Conservation (phyloP, 768 basidiomycete species). For the Auriculariales sp. region DNA sequence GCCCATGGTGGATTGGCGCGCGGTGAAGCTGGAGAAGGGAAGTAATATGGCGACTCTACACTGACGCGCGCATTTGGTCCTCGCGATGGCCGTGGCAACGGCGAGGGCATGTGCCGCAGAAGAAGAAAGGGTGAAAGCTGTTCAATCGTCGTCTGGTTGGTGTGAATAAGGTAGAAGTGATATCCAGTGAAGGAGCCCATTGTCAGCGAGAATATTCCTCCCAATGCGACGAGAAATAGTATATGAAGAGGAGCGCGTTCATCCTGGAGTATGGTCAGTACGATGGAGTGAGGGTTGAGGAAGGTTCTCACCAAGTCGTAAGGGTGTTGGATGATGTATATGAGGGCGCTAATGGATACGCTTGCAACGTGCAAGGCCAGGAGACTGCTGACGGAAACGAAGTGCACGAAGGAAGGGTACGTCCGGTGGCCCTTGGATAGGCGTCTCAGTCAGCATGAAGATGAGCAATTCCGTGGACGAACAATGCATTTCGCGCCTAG, state of each 20-base stretch:
- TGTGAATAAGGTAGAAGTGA: conserved; percentile 62
- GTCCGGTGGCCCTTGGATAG: conserved; percentile 57
- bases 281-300: background rate
- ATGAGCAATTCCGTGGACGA: conserved; percentile 14
- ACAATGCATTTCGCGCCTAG: conserved; percentile 65
- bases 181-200: conserved; percentile 66
- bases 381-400: conserved; percentile 47
- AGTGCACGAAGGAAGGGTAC: conserved; percentile 73
- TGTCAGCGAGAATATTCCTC: conserved; percentile 43
- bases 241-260: conserved; percentile 56
- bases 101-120: conserved; percentile 36
- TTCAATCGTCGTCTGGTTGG: conserved; percentile 79
- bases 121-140: conserved; percentile 61
- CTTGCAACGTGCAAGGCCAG: conserved; percentile 46
- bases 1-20: conserved; percentile 22
- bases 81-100: background rate
- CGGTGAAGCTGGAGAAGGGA: conserved; percentile 7
- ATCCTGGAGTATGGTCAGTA: conserved; percentile 26
- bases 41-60: conserved; percentile 22
- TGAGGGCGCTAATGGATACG: conserved; percentile 38
- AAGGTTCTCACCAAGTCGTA: conserved; percentile 35
- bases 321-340: conserved; percentile 53
- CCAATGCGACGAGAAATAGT: conserved; percentile 45
- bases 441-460: background rate
- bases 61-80: conserved; percentile 19